Conservation (phyloP, 768 basidiomycete species). For the Russula vinacea region DNA sequence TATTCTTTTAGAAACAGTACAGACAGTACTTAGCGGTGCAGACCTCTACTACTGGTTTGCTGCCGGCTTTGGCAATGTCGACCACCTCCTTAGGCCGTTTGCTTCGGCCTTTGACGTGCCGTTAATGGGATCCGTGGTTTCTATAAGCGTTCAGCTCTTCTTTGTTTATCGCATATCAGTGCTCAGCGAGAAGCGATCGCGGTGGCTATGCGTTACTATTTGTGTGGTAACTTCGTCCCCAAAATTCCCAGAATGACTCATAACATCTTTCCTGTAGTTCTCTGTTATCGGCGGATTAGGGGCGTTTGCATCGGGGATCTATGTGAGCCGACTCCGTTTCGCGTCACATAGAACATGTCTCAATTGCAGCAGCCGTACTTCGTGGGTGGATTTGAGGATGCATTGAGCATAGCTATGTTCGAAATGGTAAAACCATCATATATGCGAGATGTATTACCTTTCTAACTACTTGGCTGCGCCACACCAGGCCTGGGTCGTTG, state of each 20-base stretch:
- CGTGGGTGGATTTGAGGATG: background rate
- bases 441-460: background rate
- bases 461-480: background rate
- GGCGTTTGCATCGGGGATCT: background rate
- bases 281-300: background rate
- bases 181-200: background rate
- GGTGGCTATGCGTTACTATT: background rate
- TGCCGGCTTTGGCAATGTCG: slow-evolving; percentile 35
- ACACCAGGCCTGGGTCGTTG: slow-evolving; percentile 12
- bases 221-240: background rate
- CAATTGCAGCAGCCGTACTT: background rate
- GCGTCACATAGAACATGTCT: background rate
- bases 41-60: slow-evolving; percentile 36
- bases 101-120: slow-evolving; percentile 34
- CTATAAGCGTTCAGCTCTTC: slow-evolving; percentile 35
- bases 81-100: slow-evolving; percentile 28
- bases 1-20: slow-evolving; percentile 33
- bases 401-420: background rate
- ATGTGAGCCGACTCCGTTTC: background rate
- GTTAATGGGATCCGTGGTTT: slow-evolving; percentile 33
- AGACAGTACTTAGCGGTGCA: slow-evolving; percentile 32
- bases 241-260: background rate
- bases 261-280: background rate
- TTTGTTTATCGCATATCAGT: slow-evolving; percentile 36
- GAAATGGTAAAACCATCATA: background rate